Percentiles rank a stretch among this genome's conserved stretches.
phyloP scores from a whole-genome alignment of 495 filamentous ascomycete genomes.

The Cryomyces minteri region DNA sequence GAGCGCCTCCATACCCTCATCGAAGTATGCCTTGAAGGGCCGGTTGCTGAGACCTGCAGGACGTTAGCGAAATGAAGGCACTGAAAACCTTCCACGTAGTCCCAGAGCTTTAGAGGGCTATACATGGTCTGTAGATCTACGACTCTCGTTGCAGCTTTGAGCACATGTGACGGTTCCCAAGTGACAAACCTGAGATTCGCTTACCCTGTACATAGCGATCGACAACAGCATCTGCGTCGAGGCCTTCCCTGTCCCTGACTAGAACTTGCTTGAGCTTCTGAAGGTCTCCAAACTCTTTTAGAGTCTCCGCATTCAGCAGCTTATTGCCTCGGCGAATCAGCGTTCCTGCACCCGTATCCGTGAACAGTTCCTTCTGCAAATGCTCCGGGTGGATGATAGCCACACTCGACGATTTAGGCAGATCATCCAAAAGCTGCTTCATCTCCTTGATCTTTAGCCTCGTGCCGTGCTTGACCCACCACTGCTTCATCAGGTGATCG shows the following conservation, averaged over 20 bases:
- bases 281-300: slow-evolving; percentile 67
- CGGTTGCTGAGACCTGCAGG: slow-evolving; percentile 47
- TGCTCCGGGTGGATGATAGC: slow-evolving; percentile 93
- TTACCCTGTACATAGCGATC: slow-evolving; percentile 47
- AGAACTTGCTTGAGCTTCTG: slow-evolving; percentile 64
- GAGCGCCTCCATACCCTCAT: slow-evolving; percentile 89
- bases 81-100: too few species aligned
- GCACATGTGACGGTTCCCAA: too few species aligned
- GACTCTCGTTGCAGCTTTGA: too few species aligned
- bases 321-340: slow-evolving; percentile 89
- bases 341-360: slow-evolving; percentile 87
- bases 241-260: slow-evolving; percentile 66
- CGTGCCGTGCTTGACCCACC: slow-evolving; percentile 93
- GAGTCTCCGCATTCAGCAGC: slow-evolving; percentile 50
- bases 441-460: slow-evolving; percentile 98
- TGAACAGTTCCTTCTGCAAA: slow-evolving; percentile 92
- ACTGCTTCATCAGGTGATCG: slow-evolving; percentile 82
- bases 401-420: slow-evolving; percentile 85
- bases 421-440: slow-evolving; percentile 72
- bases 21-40: slow-evolving; percentile 85
- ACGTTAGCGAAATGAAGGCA: too few species aligned
- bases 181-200: too few species aligned
- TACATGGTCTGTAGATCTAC: too few species aligned
- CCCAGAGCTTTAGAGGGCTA: too few species aligned
- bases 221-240: slow-evolving; percentile 67